Base-by-base conservation (phyloP, 2,329 filamentous ascomycete species). In the Hymenoscyphus scutula region DNA sequence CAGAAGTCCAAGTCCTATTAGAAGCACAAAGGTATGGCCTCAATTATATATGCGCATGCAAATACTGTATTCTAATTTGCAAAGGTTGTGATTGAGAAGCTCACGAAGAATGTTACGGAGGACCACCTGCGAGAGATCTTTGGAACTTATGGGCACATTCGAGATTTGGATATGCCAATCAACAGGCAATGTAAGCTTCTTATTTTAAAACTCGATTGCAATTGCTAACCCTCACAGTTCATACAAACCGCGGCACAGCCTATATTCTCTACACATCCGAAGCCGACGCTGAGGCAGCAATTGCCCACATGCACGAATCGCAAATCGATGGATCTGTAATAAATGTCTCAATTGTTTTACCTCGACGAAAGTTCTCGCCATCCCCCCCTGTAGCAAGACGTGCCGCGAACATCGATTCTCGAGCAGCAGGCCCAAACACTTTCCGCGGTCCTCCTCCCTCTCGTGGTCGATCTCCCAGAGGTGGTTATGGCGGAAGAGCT, bases 271-370 rank as follows among this genome's bases (percentile, higher is more conserved):
- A 89, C 77, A 81, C 86, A 60, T 82, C 89, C 68, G 85, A 92
- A 67, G 81, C 84, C 57, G 89, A 94, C 67, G 94, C 95, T 27
- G 92, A 97, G 77, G 82, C 87, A 15, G 95, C 95, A 30, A 96
- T 97, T 70, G 87, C 93, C 19, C 91, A 96, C 74, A 98, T 99
- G 95, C 95, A 99, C 76, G 95, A 99, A 78, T 92, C 91, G n/a
- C 91, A 96, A 73, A 71, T 75, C 38, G 74, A 75, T 58, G 74
- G 74, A 32, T 69, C 72, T 4, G 59, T 71, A 5, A 74, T 75
- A 61, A 75, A 72, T 59, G 74, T 75, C 17, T 75, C 74, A 30
- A 74, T 74, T 38, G 74, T 75, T 32, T 68, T 75, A 38, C 72
- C 74, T 5, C 72, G 72, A 23, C 71, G 73, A 57, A 91, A 92